Evolutionary conservation across 1,139 yeast species (phyloP).

Genomic region (Geotrichum carabidarum): DNA sequence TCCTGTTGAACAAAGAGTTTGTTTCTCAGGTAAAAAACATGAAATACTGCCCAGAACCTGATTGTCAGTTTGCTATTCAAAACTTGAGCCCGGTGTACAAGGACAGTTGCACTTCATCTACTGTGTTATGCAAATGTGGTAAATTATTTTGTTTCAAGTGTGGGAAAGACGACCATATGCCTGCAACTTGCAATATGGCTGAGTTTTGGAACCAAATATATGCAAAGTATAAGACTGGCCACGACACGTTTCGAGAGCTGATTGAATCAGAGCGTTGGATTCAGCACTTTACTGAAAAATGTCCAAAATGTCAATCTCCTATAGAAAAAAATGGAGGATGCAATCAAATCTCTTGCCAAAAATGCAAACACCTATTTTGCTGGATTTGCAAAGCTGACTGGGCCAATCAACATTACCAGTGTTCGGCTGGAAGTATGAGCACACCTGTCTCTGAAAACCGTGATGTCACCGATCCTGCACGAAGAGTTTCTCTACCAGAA

Average conservation of each 20-base stretch:
- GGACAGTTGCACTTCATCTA: conserved; percentile 46
- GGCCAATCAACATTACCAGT: conserved; percentile 59
- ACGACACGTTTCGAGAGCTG: neutral
- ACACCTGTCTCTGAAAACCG: neutral
- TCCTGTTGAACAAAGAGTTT: conserved; percentile 39
- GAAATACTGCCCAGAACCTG: conserved; percentile 85
- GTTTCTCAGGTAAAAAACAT: conserved; percentile 50
- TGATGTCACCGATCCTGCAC: neutral
- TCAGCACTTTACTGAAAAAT: conserved; percentile 72
- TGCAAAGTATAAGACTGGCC: neutral
- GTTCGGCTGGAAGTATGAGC: conserved; percentile 20
- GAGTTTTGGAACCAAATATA: neutral
- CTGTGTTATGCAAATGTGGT: conserved; percentile 59
- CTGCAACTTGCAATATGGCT: conserved; percentile 67
- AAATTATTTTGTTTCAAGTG: conserved; percentile 81
- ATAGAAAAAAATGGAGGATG: conserved; percentile 87
- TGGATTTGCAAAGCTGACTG: conserved; percentile 86
- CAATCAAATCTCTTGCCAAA: conserved; percentile 86
- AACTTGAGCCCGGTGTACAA: conserved; percentile 33
- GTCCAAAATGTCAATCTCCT: conserved; percentile 61
- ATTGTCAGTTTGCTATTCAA: conserved; percentile 62
- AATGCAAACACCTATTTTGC: conserved; percentile 75
- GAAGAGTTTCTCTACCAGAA: neutral
- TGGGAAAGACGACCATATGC: conserved; percentile 62
- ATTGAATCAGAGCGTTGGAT: conserved; percentile 64